Percentiles rank a stretch among this genome's conserved stretches.
Evolutionary conservation across 2,329 filamentous ascomycete species (phyloP).

Genomic region (Trichophyton schoenleinii): DNA sequence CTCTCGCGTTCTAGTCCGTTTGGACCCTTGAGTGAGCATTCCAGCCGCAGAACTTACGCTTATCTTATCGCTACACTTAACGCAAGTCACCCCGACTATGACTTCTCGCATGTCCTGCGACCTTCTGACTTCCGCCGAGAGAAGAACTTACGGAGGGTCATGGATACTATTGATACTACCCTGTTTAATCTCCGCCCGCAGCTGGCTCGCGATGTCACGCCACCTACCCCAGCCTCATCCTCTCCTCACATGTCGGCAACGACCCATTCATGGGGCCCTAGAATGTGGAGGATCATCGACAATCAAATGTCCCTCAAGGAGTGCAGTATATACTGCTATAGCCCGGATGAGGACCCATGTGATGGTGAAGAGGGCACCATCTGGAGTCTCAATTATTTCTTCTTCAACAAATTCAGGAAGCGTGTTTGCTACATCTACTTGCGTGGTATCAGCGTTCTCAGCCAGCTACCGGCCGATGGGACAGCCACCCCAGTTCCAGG

Average conservation of each 20-base stretch:
- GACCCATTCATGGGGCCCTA: constrained; percentile 64
- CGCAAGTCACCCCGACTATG: constrained; percentile 89
- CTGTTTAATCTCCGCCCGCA: constrained; percentile 72
- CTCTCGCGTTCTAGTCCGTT: constrained; percentile 83
- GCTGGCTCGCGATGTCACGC: constrained; percentile 29
- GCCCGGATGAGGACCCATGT: constrained; percentile 79
- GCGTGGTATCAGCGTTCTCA: constrained; percentile 60
- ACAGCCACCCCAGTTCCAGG: constrained; percentile 32
- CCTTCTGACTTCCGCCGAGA: constrained; percentile 84
- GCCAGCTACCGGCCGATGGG: constrained; percentile 51
- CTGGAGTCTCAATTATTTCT: constrained; percentile 94
- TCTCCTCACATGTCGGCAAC: constrained; percentile 38
- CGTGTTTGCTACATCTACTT: constrained; percentile 90
- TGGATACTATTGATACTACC: constrained; percentile 76
- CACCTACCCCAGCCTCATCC: constrained; percentile 31
- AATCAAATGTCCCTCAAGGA: constrained; percentile 87
- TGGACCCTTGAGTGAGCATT: constrained; percentile 74
- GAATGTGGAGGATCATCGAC: constrained; percentile 85
- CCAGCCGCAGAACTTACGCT: constrained; percentile 81
- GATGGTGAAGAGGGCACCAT: constrained; percentile 88
- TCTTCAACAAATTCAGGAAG: constrained; percentile 88
- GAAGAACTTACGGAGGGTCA: constrained; percentile 64
- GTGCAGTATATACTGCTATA: constrained; percentile 81
- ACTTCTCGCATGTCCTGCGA: constrained; percentile 84
- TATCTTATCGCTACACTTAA: constrained; percentile 95